Base-by-base conservation (phyloP, 805 yeast species). In the Wickerhamiella spandovensis region DNA sequence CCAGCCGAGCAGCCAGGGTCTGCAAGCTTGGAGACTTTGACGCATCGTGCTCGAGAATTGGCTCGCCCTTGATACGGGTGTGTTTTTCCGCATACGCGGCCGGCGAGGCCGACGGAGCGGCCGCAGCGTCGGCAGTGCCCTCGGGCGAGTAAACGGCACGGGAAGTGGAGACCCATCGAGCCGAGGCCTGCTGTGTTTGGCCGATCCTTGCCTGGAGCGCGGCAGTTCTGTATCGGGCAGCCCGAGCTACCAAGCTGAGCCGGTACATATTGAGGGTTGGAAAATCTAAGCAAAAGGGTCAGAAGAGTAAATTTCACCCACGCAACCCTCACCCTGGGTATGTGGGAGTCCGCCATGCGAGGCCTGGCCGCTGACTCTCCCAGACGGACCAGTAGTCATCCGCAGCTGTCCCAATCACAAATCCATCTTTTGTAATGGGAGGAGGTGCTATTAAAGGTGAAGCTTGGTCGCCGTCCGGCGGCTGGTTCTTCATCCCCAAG, bases 1-100 rank as follows among this genome's bases (percentile, higher is more conserved):
- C 66, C 48, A 90, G 70, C 65, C 98, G 78, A 18, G 84, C 70
- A 60, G 86, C 95, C 52, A 90, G 73, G 4, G 96, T 81, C 37
- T 75, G 75, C 49, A 92, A 71, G n/a, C 81, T 75, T 1, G 95
- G 84, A 10, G 87, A 77, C 60, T 76, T 67, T 3, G 60, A 54
- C 3, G 84, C 83, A 18, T 74, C 69, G 23, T 71, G 76, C 50
- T 78, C 81, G 0, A 76, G 53, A 30, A 78, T 61, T 21, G 66
- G 58, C 48, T 57, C 53, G 44, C 63, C 63, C 46, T 53, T 51
- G 43, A 50, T 51, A 10, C 43, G 48, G 8, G 57, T 54, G 46
- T 58, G 58, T 37, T 57, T 55, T 17, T 53, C 50, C 2, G 54
- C 58, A 46, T 54, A 58, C 21, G 37, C 46, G 38, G 38, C 37